Percentiles rank a stretch among this genome's conserved stretches.
Conservation (phyloP, 148 eudicot genomes). For the Vaccinium darrowii region DNA sequence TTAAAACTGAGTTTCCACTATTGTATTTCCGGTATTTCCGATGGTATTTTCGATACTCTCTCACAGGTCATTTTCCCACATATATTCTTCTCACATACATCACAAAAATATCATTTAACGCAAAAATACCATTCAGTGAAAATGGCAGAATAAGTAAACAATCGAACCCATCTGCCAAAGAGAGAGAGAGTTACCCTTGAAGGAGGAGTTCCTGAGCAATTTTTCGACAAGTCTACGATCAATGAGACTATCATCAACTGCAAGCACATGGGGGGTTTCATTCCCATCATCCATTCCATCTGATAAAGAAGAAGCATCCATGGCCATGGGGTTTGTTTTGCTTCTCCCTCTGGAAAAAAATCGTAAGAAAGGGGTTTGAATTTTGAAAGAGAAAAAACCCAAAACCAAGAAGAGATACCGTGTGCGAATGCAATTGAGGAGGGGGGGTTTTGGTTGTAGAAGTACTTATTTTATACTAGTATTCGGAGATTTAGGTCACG, state of each 20-base stretch:
- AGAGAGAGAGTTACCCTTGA: slow-evolving; percentile 38
- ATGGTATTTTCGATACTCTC: too few relatives aligned
- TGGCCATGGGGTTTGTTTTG: background rate
- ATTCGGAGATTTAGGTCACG: too few relatives aligned
- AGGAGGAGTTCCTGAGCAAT: slow-evolving; percentile 50
- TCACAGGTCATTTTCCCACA: too few relatives aligned
- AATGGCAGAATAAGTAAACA: background rate
- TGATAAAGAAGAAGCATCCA: background rate
- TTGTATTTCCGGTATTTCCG: too few relatives aligned
- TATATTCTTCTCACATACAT: too few relatives aligned
- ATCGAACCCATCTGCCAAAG: background rate
- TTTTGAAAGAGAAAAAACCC: background rate
- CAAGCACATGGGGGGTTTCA: slow-evolving; percentile 47
- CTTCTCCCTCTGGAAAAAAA: background rate
- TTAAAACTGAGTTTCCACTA: too few relatives aligned
- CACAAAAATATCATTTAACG: too few relatives aligned
- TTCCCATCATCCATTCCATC: background rate
- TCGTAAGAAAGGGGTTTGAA: background rate
- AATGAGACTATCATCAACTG: slow-evolving; percentile 56
- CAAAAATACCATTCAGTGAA: background rate
- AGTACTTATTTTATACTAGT: too few relatives aligned
- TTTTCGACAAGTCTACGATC: slow-evolving; percentile 56
- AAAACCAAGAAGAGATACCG: background rate
- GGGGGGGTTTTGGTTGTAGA: background rate
- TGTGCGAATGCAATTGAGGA: background rate